Evolutionary conservation across 2,329 filamentous ascomycete species (phyloP), one percentile per base, ranked within the genome.

Genomic region (Trichophaea hybrida): DNA sequence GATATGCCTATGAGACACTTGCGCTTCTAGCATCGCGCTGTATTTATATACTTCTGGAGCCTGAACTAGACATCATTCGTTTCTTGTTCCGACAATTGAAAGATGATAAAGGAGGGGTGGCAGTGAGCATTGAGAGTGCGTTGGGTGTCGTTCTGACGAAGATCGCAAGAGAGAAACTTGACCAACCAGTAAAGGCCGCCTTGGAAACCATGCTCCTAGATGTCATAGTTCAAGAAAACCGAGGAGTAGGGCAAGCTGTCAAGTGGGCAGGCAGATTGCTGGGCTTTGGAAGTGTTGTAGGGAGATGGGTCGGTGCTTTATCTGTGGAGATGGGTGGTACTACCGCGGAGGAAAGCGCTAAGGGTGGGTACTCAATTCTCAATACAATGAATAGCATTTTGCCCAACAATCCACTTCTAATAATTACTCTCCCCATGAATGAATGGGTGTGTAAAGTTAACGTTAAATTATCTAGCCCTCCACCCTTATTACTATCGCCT

Each of bases 211-310:
- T 66, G 6, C 59, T 66, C 49, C 32, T 66, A 13, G 59, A 62
- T 13, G 57, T 62, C 37, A 61, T 66, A 53, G 40, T 59, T 6
- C 55, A 57, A n/a, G 61, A 64, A 32, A 54, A 55, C 46, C 58
- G 64, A 10, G 60, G 57, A 12, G 56, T 55, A 17, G 59, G 58
- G 51, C 59, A 62, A 43, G 64, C 64, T 1, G 83, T 93, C 6
- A 86, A 93, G 60, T 96, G 91, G 77, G 88, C 88, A 8, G 97
- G 97, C 69, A 80, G 87, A 55, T 94, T 88, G 68, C 75, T 98
- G 4, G 80, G 85, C 0, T 96, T 88, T 67, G 78, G 78, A 17
- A 88, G 95, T 68, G 77, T 88, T 7, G 76, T 84, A 40, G 93
- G 82, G 32, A 81, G 93, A 53, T 96, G 88, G 87, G 86, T 96